phyloP scores from a whole-genome alignment of 257 asterid species.

The Scutellaria baicalensis region DNA sequence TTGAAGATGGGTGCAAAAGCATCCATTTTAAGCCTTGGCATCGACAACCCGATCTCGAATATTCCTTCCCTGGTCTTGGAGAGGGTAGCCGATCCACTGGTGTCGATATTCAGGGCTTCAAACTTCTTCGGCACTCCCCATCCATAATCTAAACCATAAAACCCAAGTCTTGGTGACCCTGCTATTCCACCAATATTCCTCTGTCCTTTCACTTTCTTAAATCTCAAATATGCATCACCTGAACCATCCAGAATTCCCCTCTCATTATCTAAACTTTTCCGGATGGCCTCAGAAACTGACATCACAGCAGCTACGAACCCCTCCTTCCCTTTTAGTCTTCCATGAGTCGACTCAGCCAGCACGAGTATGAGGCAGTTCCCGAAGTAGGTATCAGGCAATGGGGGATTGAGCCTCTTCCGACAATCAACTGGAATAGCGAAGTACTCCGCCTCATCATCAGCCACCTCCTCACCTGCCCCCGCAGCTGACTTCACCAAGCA shows the following conservation, averaged over 20 bases:
- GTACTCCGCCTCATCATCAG: slow-evolving; percentile 8
- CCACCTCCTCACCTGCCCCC: slow-evolving; percentile 1
- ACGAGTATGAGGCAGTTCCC: slow-evolving; percentile 6
- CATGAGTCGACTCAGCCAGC: not conserved
- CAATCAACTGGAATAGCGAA: not conserved
- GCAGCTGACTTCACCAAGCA: slow-evolving; percentile 8
- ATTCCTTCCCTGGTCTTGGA: too few relatives aligned
- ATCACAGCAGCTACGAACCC: not conserved
- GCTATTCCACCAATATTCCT: not conserved
- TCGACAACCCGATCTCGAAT: too few relatives aligned
- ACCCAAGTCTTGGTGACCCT: not conserved
- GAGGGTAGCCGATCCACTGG: too few relatives aligned
- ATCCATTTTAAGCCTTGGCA: too few relatives aligned
- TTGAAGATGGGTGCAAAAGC: too few relatives aligned
- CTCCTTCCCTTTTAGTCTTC: not conserved
- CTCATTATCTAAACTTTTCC: not conserved
- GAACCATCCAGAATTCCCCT: not conserved
- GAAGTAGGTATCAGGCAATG: slow-evolving; percentile 1
- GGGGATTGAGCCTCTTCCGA: not conserved
- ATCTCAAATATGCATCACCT: not conserved
- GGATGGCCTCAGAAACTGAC: not conserved
- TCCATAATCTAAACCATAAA: slow-evolving; percentile 8
- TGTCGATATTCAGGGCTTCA: not conserved
- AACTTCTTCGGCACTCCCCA: slow-evolving; percentile 9
- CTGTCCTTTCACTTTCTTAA: not conserved